Percentiles rank a stretch among this genome's conserved stretches.
Conservation (phyloP, 2,329 filamentous ascomycete genomes). For the Pleoardoris graminearum region DNA sequence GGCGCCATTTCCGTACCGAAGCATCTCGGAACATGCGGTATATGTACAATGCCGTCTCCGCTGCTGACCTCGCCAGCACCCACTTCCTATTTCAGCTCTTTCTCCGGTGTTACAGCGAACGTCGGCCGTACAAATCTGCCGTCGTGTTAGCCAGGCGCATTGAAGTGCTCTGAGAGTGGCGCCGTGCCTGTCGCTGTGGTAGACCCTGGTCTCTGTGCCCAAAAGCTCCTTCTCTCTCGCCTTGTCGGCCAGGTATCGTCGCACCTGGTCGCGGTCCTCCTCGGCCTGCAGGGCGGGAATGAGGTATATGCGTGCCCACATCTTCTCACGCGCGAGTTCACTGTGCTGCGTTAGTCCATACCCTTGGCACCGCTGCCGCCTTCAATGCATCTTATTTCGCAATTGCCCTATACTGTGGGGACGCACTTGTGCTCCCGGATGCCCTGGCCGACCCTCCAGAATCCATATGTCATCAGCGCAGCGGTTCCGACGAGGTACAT, state of each 20-base stretch:
- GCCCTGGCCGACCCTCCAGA: conserved; percentile 81
- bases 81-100: conserved; percentile 58
- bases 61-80: neutral
- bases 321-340: conserved; percentile 94
- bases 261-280: conserved; percentile 92
- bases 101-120: conserved; percentile 71
- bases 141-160: conserved; percentile 10
- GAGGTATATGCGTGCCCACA: conserved; percentile 95
- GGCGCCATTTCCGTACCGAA: neutral
- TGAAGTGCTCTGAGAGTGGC: too few relatives aligned
- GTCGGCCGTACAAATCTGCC: conserved; percentile 69
- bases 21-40: conserved; percentile 1
- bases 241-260: conserved; percentile 83
- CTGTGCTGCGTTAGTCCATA: conserved; percentile 54
- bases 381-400: neutral
- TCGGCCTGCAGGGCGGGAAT: conserved; percentile 94
- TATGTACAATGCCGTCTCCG: conserved; percentile 6
- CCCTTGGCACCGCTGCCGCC: neutral
- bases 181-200: conserved; percentile 82
- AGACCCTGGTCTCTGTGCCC: conserved; percentile 80
- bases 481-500: conserved; percentile 77
- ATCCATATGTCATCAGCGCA: conserved; percentile 83
- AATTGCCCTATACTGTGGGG: neutral
- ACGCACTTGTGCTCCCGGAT: conserved; percentile 89
- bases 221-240: conserved; percentile 87